A percentile compares a stretch with the other conserved stretches of the same genome.
These are phyloP conservation scores for Amoeboradix gromovi DNA, from an alignment of 371 early-diverging fungal species.

Conservation along the genomic window DNA sequence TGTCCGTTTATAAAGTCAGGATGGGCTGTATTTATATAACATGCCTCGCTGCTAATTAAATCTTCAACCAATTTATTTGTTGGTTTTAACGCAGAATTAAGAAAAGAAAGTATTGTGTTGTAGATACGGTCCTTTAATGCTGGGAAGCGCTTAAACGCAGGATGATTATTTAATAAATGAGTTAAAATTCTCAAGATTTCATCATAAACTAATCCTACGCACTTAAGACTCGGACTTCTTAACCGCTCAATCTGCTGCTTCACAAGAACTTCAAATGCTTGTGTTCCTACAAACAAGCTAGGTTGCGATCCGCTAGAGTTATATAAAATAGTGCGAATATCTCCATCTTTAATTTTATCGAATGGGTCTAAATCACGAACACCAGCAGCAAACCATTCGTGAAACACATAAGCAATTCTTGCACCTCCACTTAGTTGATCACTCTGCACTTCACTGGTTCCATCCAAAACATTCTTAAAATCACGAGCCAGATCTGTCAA, in stretches of 20 bases:
- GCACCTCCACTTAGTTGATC: conserved; percentile 92
- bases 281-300: conserved; percentile 79
- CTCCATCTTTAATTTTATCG: conserved; percentile 81
- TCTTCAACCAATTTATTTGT: conserved; percentile 80
- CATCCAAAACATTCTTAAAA: conserved; percentile 71
- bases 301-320: conserved; percentile 91
- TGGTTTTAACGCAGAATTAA: conserved; percentile 52
- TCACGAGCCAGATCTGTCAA: conserved; percentile 89
- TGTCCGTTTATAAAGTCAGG: conserved; percentile 91
- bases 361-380: conserved; percentile 78
- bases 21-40: conserved; percentile 93
- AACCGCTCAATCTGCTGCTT: conserved; percentile 84
- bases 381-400: conserved; percentile 73
- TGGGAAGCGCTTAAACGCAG: conserved; percentile 76
- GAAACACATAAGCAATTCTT: conserved; percentile 89
- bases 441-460: conserved; percentile 64
- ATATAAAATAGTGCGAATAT: conserved; percentile 88
- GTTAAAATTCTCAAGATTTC: conserved; percentile 74
- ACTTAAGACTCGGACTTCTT: conserved; percentile 80
- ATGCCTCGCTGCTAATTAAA: conserved; percentile 66
- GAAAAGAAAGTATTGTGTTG: conserved; percentile 57
- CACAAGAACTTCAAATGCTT: conserved; percentile 87
- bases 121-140: conserved; percentile 62
- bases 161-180: conserved; percentile 18
- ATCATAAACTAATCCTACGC: conserved; percentile 70